Conservation (phyloP, 1,284 basidiomycete species). For the Moniliophthora roreri region DNA sequence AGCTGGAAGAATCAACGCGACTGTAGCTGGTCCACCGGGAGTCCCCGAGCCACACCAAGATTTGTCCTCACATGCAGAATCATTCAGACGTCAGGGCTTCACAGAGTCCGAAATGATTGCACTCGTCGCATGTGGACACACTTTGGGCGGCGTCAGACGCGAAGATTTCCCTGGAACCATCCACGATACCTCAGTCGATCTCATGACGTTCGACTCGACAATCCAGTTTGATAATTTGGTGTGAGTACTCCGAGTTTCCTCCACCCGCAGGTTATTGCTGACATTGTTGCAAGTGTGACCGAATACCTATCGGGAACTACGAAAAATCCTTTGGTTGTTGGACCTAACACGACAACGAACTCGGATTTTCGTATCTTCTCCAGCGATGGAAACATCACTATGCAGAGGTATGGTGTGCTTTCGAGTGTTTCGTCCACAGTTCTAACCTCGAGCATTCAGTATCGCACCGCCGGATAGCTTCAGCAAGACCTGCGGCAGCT, state of each 20-base stretch:
- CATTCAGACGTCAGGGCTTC: conserved; percentile 38
- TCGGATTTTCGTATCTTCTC: conserved; percentile 38
- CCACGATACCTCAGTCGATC: conserved; percentile 20
- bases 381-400: conserved; percentile 35
- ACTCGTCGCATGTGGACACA: conserved; percentile 42
- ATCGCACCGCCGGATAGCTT: conserved; percentile 4
- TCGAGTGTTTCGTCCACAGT: neutral
- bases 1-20: conserved; percentile 12
- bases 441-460: neutral
- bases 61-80: conserved; percentile 29
- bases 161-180: conserved; percentile 37
- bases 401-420: conserved; percentile 24
- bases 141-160: conserved; percentile 30
- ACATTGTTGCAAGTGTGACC: conserved; percentile 25
- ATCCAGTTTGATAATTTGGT: conserved; percentile 20
- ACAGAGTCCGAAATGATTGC: conserved; percentile 39
- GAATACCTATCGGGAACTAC: conserved; percentile 36
- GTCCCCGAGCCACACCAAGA: conserved; percentile 36
- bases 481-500: conserved; percentile 5
- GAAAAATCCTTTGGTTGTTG: conserved; percentile 33
- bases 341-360: conserved; percentile 30
- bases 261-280: neutral
- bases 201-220: conserved; percentile 17
- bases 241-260: conserved; percentile 21
- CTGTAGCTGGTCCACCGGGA: conserved; percentile 28